Percentiles rank a stretch among this genome's conserved stretches.
Conservation (phyloP, 129 eudicot genomes). For the Erigeron canadensis region DNA sequence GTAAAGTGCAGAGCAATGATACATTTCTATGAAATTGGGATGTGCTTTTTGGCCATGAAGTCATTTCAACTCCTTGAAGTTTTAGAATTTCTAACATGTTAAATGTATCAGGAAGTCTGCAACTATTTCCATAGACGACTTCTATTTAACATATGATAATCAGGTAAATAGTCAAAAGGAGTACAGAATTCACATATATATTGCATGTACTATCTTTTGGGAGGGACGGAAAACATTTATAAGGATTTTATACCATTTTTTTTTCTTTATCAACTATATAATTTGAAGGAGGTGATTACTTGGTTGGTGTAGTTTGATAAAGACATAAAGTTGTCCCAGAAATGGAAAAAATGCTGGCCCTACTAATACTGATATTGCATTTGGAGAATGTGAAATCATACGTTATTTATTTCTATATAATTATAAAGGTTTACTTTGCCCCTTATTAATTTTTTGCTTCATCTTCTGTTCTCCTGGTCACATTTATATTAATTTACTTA, state of each 20-base stretch:
- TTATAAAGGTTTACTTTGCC: background rate
- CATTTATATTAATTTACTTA: background rate
- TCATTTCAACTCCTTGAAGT: constrained; percentile 5
- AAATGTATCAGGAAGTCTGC: constrained; percentile 74
- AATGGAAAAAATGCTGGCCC: background rate
- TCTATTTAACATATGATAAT: constrained; percentile 80
- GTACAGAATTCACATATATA: background rate
- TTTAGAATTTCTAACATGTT: constrained; percentile 26
- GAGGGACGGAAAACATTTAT: background rate
- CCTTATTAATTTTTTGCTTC: background rate
- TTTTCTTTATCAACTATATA: background rate
- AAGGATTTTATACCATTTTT: background rate
- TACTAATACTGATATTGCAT: background rate
- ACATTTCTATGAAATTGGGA: constrained; percentile 21
- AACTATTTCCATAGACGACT: constrained; percentile 89
- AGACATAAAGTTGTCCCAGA: background rate
- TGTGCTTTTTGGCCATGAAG: constrained; percentile 8
- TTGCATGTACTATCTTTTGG: background rate
- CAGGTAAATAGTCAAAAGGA: constrained; percentile 55
- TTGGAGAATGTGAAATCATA: too few species aligned
- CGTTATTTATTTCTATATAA: background rate
- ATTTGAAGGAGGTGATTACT: background rate
- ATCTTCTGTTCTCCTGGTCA: background rate
- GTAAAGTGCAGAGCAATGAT: constrained; percentile 52
- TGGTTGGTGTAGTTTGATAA: background rate